phyloP scores from a whole-genome alignment of 805 yeast species.

The Myxozyma nipponensis region DNA sequence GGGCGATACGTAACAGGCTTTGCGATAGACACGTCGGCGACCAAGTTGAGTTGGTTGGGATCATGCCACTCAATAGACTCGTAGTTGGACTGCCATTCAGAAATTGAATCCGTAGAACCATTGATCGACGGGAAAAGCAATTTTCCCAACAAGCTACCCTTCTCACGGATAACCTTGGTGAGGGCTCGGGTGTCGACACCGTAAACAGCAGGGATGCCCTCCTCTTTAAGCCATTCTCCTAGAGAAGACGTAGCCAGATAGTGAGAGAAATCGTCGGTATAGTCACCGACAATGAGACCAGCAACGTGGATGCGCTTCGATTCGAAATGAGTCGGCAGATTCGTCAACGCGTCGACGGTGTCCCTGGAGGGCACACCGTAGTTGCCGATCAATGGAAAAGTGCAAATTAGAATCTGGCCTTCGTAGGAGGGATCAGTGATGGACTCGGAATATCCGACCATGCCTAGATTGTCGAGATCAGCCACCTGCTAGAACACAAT shows the following conservation, averaged over 20 bases:
- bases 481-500: background rate
- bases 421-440: slow-evolving; percentile 98
- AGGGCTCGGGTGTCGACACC: slow-evolving; percentile 96
- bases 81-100: slow-evolving; percentile 59
- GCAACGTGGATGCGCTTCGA: slow-evolving; percentile 90
- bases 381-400: slow-evolving; percentile 96
- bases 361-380: slow-evolving; percentile 97
- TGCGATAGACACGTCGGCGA: slow-evolving; percentile 79
- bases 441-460: slow-evolving; percentile 98
- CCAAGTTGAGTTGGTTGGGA: slow-evolving; percentile 88
- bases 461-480: slow-evolving; percentile 26
- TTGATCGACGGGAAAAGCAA: slow-evolving; percentile 54
- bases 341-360: slow-evolving; percentile 62
- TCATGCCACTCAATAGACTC: slow-evolving; percentile 85
- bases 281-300: slow-evolving; percentile 93
- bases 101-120: slow-evolving; percentile 32
- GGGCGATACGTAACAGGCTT: slow-evolving; percentile 78
- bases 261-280: slow-evolving; percentile 94
- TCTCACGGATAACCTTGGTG: slow-evolving; percentile 87
- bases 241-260: slow-evolving; percentile 87
- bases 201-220: slow-evolving; percentile 91
- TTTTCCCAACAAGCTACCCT: slow-evolving; percentile 92
- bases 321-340: slow-evolving; percentile 89
- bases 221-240: slow-evolving; percentile 88
- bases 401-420: slow-evolving; percentile 94